Evolutionary conservation across 768 basidiomycete species (phyloP).

Genomic region (Suillus lakei): DNA sequence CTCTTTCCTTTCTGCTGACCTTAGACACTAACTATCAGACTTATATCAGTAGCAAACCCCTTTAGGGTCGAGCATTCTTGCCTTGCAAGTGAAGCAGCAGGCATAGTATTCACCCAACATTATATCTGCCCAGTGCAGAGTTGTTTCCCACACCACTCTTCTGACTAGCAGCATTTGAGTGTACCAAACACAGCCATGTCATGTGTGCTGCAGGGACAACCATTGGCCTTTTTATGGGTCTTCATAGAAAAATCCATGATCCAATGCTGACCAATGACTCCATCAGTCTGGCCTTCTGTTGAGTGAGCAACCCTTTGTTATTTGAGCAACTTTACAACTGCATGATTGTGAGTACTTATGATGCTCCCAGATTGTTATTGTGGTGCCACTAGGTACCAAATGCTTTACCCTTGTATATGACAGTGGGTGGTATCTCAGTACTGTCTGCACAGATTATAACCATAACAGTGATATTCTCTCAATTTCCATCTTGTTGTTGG

Average conservation of each 20-base stretch:
- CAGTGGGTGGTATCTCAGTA: constrained; percentile 27
- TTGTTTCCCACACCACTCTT: too few species aligned
- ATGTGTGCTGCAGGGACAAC: constrained; percentile 14
- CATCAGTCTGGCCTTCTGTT: constrained; percentile 42
- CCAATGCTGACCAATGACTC: constrained; percentile 35
- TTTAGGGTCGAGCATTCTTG: too few species aligned
- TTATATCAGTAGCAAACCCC: too few species aligned
- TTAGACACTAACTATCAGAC: too few species aligned
- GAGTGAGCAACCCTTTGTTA: constrained; percentile 37
- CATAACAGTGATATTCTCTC: constrained; percentile 33
- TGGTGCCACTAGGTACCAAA: constrained; percentile 34
- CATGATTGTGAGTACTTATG: constrained; percentile 39
- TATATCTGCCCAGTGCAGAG: too few species aligned
- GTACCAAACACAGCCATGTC: too few species aligned
- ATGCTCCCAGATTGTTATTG: constrained; percentile 31
- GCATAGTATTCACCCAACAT: too few species aligned
- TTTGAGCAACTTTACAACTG: constrained; percentile 33
- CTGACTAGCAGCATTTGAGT: too few species aligned
- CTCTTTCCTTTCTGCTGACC: too few species aligned
- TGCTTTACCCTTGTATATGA: constrained; percentile 39
- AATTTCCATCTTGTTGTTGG: constrained; percentile 21
- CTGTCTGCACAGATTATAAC: constrained; percentile 49
- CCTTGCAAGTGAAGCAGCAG: too few species aligned
- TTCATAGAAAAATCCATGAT: constrained; percentile 35
- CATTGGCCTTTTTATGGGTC: constrained; percentile 30